Percentiles rank a stretch among this genome's conserved stretches.
phyloP scores from a whole-genome alignment of 2,329 filamentous ascomycete genomes.

The Verticillium nubilum region DNA sequence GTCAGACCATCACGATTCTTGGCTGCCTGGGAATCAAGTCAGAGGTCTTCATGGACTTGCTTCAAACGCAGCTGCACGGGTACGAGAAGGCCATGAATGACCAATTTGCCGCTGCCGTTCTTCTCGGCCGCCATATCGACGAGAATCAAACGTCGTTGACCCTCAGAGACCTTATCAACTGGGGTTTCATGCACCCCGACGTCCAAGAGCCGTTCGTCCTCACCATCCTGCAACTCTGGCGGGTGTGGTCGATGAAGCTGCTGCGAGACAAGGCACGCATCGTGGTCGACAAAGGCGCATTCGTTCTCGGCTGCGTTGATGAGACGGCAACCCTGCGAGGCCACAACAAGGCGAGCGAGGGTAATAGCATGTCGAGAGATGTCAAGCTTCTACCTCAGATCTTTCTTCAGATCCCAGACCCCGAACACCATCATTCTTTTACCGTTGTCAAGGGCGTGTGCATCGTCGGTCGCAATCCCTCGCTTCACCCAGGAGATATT shows the following conservation, averaged over 20 bases:
- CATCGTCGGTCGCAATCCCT: slow-evolving; percentile 85
- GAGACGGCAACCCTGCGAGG: slow-evolving; percentile 74
- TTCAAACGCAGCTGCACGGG: slow-evolving; percentile 60
- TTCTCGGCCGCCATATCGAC: slow-evolving; percentile 74
- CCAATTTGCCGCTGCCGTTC: slow-evolving; percentile 54
- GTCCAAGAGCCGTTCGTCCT: slow-evolving; percentile 71
- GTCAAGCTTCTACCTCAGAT: slow-evolving; percentile 68
- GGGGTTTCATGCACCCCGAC: slow-evolving; percentile 67
- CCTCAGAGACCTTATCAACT: slow-evolving; percentile 69
- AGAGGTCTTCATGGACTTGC: slow-evolving; percentile 59
- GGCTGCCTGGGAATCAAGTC: slow-evolving; percentile 69
- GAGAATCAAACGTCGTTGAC: slow-evolving; percentile 74
- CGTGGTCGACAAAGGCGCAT: slow-evolving; percentile 74
- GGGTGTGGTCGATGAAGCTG: slow-evolving; percentile 80
- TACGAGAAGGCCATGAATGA: slow-evolving; percentile 67
- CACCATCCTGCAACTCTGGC: slow-evolving; percentile 78
- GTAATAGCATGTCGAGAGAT: slow-evolving; percentile 30
- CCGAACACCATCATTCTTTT: slow-evolving; percentile 47
- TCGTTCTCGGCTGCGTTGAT: slow-evolving; percentile 83
- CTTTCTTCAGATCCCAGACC: slow-evolving; percentile 73
- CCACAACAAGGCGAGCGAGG: slow-evolving; percentile 48
- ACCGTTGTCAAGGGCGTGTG: slow-evolving; percentile 71
- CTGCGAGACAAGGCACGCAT: slow-evolving; percentile 92
- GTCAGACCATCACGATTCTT: slow-evolving; percentile 84
- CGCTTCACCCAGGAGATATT: slow-evolving; percentile 87